phyloP scores from a whole-genome alignment of 108 stramenopile genomes.

The Cyclotella sp. region DNA sequence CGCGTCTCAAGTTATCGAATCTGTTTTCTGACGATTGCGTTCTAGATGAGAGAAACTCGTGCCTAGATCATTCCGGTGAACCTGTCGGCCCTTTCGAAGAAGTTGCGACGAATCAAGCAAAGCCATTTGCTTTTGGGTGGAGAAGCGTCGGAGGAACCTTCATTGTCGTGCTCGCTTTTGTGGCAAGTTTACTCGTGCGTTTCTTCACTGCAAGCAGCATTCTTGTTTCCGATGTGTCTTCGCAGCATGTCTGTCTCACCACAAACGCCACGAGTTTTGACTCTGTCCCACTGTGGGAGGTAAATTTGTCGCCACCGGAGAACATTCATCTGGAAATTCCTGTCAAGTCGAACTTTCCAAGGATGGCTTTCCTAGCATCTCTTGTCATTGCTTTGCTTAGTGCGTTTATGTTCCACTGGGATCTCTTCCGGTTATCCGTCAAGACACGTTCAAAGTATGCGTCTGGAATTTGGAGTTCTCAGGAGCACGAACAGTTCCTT shows the following conservation, averaged over 20 bases:
- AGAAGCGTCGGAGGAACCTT: not conserved
- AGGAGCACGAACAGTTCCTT: constrained; percentile 44
- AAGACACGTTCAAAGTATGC: not conserved
- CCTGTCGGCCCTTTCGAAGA: not conserved
- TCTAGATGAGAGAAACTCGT: not conserved
- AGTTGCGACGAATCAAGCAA: not conserved
- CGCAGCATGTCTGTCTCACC: constrained; percentile 16
- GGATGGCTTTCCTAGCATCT: not conserved
- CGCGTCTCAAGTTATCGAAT: not conserved
- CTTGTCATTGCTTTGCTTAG: not conserved
- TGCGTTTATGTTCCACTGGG: not conserved
- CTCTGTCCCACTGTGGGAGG: constrained; percentile 27
- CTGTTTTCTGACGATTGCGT: not conserved
- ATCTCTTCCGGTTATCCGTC: not conserved
- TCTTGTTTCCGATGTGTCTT: not conserved
- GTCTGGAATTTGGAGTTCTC: constrained; percentile 41
- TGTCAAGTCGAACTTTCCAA: not conserved
- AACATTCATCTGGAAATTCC: constrained; percentile 3
- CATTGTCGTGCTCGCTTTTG: not conserved
- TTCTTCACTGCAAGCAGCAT: not conserved
- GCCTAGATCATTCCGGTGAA: not conserved
- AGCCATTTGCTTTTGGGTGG: not conserved
- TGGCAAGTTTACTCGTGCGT: not conserved
- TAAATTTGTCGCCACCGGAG: constrained; percentile 3
- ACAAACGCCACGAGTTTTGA: constrained; percentile 14